Base-by-base conservation (phyloP, 306 rosid species). In the Quercus ilex region DNA sequence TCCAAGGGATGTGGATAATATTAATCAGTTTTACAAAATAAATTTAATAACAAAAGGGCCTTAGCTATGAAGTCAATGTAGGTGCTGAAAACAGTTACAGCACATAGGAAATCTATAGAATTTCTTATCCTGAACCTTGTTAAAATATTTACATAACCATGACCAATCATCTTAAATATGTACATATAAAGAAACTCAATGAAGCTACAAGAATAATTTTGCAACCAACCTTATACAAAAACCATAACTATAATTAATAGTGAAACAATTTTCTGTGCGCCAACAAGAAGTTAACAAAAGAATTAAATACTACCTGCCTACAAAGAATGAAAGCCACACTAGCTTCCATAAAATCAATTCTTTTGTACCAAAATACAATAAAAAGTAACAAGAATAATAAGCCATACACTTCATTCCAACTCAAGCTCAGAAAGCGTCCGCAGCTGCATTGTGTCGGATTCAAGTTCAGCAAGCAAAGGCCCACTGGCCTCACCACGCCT, bases 401-500 rank as follows among this genome's bases (percentile, higher is more conserved):
- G 65, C 46, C 83, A 78, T 57, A 75, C 82, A 83, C 62, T 78
- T 87, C 85, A 94, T 12, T 89, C 92, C 80, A 89, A 77, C 82
- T 91, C 95, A 57, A 86, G 69, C 78, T 88, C 93, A 1, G 79
- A 81, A 75, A 73, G 63, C 35, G 83, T 56, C 12, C 83, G 85
- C 82, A 82, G 72, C 82, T 78, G 33, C 71, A 17, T 19, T 15
- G 79, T 75, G 9, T 83, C 82, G 0, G 86, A 78, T 71, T 90
- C 92, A 23, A 85, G 68, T 81, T 88, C 88, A 1, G 77, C 80
- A 12, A 94, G 81, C 89, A 90, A 87, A 0, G 87, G 89, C 41
- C 97, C 97, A 74, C 77, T 88, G 1, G 70, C 85, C 73, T 86
- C 95, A 2, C 89, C 85, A 30, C 19, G 21, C 81, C 86, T 79